These are phyloP conservation scores for Drechslerella dactyloides DNA, from an alignment of 2,329 filamentous ascomycete species.

Conservation along the genomic window DNA sequence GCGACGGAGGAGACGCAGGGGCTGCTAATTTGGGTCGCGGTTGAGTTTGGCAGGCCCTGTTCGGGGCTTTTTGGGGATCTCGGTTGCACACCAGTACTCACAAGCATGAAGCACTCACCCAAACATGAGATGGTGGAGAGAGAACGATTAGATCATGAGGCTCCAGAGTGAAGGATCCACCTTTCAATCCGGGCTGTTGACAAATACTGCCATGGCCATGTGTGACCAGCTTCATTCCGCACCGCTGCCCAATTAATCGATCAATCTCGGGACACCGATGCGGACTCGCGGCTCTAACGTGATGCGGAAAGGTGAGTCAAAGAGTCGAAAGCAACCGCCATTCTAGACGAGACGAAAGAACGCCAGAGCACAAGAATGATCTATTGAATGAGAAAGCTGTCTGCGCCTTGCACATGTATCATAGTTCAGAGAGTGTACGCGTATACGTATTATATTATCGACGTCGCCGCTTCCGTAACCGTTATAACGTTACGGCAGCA, in stretches of 20 bases:
- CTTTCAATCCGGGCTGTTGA: slow-evolving; percentile 26
- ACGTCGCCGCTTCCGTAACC: no score
- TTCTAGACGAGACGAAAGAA: slow-evolving; percentile 25
- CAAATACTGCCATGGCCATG: slow-evolving; percentile 35
- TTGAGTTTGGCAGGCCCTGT: background rate
- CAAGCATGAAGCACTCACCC: slow-evolving; percentile 5
- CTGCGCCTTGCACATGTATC: background rate
- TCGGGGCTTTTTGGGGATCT: background rate
- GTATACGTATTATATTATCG: no score
- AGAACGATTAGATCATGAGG: slow-evolving; percentile 36
- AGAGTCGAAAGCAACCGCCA: slow-evolving; percentile 11
- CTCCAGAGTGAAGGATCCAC: slow-evolving; percentile 45
- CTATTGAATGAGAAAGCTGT: slow-evolving; percentile 1
- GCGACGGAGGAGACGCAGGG: slow-evolving; percentile 34
- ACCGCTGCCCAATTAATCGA: slow-evolving; percentile 20
- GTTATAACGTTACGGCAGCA: slow-evolving; percentile 21
- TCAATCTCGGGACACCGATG: slow-evolving; percentile 2
- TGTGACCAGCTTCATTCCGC: slow-evolving; percentile 37
- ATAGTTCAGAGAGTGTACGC: no score
- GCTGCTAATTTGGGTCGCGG: slow-evolving; percentile 31
- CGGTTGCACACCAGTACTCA: background rate
- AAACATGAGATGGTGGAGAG: slow-evolving; percentile 13
- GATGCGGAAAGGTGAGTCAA: slow-evolving; percentile 28
- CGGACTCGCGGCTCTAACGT: background rate
- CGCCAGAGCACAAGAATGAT: background rate